Conservation (phyloP, 2,329 filamentous ascomycete genomes). For the Colletotrichum cereale region DNA sequence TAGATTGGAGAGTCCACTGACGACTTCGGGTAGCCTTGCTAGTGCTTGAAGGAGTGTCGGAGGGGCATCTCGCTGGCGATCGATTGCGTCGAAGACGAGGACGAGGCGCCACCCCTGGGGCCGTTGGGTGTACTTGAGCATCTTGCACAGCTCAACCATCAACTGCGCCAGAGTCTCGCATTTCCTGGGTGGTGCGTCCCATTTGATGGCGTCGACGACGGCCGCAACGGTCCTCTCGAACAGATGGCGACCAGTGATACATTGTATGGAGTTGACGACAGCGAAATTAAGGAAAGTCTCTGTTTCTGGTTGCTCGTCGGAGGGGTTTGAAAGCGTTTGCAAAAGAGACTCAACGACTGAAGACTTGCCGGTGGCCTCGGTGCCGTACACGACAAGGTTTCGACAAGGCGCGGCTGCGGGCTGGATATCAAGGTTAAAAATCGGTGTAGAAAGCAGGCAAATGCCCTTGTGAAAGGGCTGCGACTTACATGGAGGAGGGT, state of each 20-base stretch:
- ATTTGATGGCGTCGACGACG: conserved; percentile 65
- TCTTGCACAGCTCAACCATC: conserved; percentile 75
- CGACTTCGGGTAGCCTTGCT: conserved; percentile 83
- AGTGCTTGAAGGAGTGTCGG: conserved; percentile 84
- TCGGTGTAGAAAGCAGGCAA: neutral
- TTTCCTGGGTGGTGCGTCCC: conserved; percentile 65
- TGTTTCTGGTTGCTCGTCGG: conserved; percentile 50
- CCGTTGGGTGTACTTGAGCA: conserved; percentile 63
- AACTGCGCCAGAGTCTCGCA: conserved; percentile 88
- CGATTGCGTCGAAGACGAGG: conserved; percentile 88
- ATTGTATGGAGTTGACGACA: conserved; percentile 78
- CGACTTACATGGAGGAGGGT: conserved; percentile 64
- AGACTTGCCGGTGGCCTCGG: conserved; percentile 89
- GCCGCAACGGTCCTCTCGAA: conserved; percentile 77
- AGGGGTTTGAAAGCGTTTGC: conserved; percentile 52
- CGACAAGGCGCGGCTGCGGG: conserved; percentile 76
- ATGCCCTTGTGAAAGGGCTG: neutral
- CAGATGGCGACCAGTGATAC: conserved; percentile 82
- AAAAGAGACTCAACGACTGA: conserved; percentile 76
- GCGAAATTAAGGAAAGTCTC: conserved; percentile 67
- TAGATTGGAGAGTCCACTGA: conserved; percentile 56
- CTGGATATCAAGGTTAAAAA: conserved; percentile 51
- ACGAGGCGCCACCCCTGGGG: conserved; percentile 72
- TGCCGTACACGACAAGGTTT: conserved; percentile 84
- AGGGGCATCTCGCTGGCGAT: conserved; percentile 84